Conservation (phyloP, 192 early-diverging fungal species). For the Geranomyces variabilis region DNA sequence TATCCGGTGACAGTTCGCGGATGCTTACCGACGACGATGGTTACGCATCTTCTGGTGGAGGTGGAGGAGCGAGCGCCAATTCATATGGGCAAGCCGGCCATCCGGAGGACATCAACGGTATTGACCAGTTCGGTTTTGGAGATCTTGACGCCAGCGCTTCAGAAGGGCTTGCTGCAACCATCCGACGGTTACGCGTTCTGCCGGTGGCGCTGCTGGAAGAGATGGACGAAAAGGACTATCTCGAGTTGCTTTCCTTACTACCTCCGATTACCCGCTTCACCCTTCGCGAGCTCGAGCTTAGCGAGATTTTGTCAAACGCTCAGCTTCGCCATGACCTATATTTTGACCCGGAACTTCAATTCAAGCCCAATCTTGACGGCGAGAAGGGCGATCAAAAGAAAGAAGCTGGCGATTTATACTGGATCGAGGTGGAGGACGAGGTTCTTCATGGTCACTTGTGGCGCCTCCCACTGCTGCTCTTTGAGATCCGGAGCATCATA, state of each 20-base stretch:
- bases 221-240: conserved; percentile 45
- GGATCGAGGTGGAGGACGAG: conserved; percentile 67
- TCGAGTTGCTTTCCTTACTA: conserved; percentile 47
- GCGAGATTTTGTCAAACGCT: conserved; percentile 81
- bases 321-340: conserved; percentile 88
- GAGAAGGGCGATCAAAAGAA: conserved; percentile 66
- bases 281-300: conserved; percentile 79
- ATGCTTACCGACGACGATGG: not conserved
- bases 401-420: conserved; percentile 69
- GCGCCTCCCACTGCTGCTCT: conserved; percentile 68
- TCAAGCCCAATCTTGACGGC: conserved; percentile 84
- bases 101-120: not conserved
- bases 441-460: conserved; percentile 45
- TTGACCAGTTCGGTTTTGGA: not conserved
- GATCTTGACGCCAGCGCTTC: not conserved
- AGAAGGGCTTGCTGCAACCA: conserved; percentile 34
- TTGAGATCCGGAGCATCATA: conserved; percentile 78
- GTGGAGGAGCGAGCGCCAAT: not conserved
- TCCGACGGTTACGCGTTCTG: conserved; percentile 37
- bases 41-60: conserved; percentile 2
- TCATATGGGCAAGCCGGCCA: conserved; percentile 16
- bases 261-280: conserved; percentile 87
- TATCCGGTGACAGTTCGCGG: not conserved
- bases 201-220: conserved; percentile 42
- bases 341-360: conserved; percentile 87